Conservation (phyloP, 169 alveolate genomes). For the Plasmodium billcollinsi region DNA sequence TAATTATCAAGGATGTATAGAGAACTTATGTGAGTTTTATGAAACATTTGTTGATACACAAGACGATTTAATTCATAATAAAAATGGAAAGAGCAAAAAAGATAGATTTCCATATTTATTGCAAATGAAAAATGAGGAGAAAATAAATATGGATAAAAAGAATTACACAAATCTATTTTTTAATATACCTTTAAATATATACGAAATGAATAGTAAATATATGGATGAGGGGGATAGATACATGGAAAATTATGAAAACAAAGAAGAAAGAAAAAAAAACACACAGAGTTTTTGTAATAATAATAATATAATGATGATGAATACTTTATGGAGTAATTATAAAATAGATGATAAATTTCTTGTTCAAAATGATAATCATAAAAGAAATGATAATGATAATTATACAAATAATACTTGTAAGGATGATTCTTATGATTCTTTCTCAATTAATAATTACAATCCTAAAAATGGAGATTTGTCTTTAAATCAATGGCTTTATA, state of each 20-base stretch:
- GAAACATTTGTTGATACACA: slow-evolving; percentile 9
- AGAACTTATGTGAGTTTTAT: slow-evolving; percentile 17
- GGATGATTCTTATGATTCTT: not conserved
- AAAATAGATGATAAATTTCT: not conserved
- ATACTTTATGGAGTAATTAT: not conserved
- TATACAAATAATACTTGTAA: not conserved
- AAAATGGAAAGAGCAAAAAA: not conserved
- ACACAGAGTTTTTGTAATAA: not conserved
- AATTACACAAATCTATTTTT: slow-evolving; percentile 18
- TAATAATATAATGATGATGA: not conserved
- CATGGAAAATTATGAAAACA: not conserved
- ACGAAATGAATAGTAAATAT: slow-evolving; percentile 12
- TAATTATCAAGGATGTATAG: slow-evolving; percentile 30
- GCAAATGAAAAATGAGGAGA: too few relatives aligned
- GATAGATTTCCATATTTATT: not conserved
- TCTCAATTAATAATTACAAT: not conserved
- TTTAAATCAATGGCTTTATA: slow-evolving; percentile 58
- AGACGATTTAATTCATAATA: not conserved
- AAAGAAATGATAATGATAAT: not conserved
- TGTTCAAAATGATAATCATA: not conserved
- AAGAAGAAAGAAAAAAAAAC: not conserved
- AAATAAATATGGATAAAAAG: not conserved
- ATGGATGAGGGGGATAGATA: not conserved
- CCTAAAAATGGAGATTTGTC: not conserved
- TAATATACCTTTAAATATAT: slow-evolving; percentile 52